phyloP scores from a whole-genome alignment of 2,329 filamentous ascomycete genomes.

The Torrubiellomyces zombiae region DNA sequence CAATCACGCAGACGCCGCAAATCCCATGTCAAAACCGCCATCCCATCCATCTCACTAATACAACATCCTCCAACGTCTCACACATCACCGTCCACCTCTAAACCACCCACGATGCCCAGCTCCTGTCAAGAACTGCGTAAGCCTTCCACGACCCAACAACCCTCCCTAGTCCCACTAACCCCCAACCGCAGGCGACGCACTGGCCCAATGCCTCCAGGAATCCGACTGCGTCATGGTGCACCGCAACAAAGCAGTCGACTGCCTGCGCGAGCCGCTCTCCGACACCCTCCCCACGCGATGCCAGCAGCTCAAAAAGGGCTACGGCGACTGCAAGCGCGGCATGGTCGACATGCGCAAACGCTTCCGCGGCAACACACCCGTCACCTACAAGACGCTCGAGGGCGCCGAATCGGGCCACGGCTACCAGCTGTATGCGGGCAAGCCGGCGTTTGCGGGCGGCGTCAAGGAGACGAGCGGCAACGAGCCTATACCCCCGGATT shows the following conservation, averaged over 20 bases:
- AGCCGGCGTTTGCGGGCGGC: slow-evolving; percentile 48
- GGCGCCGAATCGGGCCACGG: slow-evolving; percentile 35
- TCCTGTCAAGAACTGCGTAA: slow-evolving; percentile 94
- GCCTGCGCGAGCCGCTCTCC: slow-evolving; percentile 65
- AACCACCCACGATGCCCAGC: slow-evolving; percentile 54
- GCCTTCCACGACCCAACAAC: slow-evolving; percentile 16
- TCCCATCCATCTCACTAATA: too few species aligned
- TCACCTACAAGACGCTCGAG: slow-evolving; percentile 45
- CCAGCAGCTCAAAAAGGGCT: slow-evolving; percentile 83
- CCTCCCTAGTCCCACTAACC: background rate
- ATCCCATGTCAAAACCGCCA: background rate
- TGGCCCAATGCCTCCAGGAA: slow-evolving; percentile 88
- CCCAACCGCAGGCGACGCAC: slow-evolving; percentile 53
- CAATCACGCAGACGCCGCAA: slow-evolving; percentile 14
- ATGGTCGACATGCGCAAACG: slow-evolving; percentile 98
- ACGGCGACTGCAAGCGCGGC: slow-evolving; percentile 88
- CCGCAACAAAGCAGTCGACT: slow-evolving; percentile 73
- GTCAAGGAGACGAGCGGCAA: slow-evolving; percentile 51
- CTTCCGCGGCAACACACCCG: slow-evolving; percentile 84
- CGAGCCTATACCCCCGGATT: slow-evolving; percentile 43
- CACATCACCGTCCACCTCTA: slow-evolving; percentile 3
- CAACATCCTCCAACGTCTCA: background rate
- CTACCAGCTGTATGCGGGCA: slow-evolving; percentile 66
- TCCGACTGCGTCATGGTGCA: slow-evolving; percentile 93
- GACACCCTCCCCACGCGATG: slow-evolving; percentile 74